Base-by-base conservation (phyloP, 768 basidiomycete species). In the Dacryopinax spathularia region DNA sequence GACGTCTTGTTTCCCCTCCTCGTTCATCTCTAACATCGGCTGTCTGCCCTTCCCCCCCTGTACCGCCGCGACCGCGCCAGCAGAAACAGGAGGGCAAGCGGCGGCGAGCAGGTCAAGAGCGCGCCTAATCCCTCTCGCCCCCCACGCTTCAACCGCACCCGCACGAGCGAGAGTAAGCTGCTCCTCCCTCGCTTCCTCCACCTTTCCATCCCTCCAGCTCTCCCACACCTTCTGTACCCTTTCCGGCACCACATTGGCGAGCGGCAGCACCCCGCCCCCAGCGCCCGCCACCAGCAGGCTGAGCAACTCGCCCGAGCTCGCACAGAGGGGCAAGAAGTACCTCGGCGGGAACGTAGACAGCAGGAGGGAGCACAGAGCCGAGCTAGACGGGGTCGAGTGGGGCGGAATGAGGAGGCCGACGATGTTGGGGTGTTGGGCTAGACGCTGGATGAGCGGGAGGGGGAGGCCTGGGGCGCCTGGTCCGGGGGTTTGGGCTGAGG, bases 371-470 rank as follows among this genome's bases (percentile, higher is more conserved):
- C 5, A 27, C 15, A 56, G n/a, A n/a, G n/a, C n/a, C n/a, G n/a
- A n/a, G n/a, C n/a, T n/a, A n/a, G n/a, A n/a, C n/a, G n/a, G n/a
- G 48, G 10, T 37, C 5, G 48, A 56, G 48, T 10, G 48, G 25
- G 48, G 31, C 25, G 48, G 18, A 29, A 29, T 56, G 48, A 56
- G 48, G 41, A 65, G 61, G 60, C 60, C 60, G 27, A 65, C 64
- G 43, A 65, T 65, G 64, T 65, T 65, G 1, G 60, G 60, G 41
- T 65, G 64, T 27, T 48, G 25, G 15, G 64, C 64, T 13, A 65
- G 64, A 43, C 44, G 39, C 33, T 34, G 41, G 37, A 65, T 60
- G 36, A 65, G 64, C 15, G 31, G 39, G 41, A 65, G 36, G 64
- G 48, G 25, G 33, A 65, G 64, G 33, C 10, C 43, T 60, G 12